These are phyloP conservation scores for Solanum tacnaense DNA, from an alignment of 257 asterid species.

Conservation along the genomic window DNA sequence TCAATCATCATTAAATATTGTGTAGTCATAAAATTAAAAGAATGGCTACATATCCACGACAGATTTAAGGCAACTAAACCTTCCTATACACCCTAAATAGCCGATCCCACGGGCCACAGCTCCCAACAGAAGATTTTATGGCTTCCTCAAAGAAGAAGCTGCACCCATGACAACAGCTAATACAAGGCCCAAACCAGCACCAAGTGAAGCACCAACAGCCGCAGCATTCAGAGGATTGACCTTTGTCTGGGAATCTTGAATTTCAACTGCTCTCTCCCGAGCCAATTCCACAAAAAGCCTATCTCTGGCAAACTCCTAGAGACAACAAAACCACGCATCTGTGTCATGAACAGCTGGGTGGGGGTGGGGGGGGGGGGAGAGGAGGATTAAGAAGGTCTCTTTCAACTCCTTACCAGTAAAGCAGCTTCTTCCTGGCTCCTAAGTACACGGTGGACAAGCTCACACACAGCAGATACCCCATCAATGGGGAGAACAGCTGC, in stretches of 20 bases:
- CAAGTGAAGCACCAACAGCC: conserved; percentile 89
- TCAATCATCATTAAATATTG: neutral
- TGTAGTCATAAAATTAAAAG: neutral
- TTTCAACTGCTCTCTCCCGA: conserved; percentile 53
- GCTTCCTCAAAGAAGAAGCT: conserved; percentile 92
- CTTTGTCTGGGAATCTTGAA: conserved; percentile 43
- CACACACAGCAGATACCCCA: conserved; percentile 69
- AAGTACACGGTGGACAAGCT: conserved; percentile 56
- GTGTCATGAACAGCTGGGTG: neutral
- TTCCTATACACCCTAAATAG: conserved; percentile 14
- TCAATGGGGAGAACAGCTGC: conserved; percentile 71
- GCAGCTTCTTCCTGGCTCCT: conserved; percentile 76
- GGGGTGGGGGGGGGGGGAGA: too few relatives aligned
- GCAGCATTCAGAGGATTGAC: conserved; percentile 57
- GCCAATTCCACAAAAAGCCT: conserved; percentile 67
- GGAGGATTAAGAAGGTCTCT: neutral
- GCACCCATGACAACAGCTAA: conserved; percentile 97
- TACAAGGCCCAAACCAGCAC: conserved; percentile 89
- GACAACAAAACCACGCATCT: neutral
- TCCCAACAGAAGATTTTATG: conserved; percentile 23
- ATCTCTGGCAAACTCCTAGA: conserved; percentile 78
- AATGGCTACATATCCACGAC: neutral
- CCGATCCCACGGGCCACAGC: neutral
- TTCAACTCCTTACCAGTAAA: conserved; percentile 45
- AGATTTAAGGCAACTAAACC: neutral